These are phyloP conservation scores for Mortierella sp. DNA, from an alignment of 371 early-diverging fungal genomes.

Conservation along the genomic window DNA sequence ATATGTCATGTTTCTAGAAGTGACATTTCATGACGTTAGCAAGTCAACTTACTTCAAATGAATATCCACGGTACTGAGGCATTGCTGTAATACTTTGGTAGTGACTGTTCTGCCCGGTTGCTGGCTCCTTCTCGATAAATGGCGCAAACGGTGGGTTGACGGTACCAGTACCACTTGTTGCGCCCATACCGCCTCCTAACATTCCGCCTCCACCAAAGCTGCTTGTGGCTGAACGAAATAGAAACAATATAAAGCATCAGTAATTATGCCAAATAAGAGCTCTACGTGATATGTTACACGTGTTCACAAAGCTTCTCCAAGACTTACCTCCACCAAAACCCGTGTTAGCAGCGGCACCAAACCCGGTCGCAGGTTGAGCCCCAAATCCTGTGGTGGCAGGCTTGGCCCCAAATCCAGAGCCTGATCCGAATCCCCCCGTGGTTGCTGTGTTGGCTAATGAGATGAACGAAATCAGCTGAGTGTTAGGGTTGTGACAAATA, in stretches of 20 bases:
- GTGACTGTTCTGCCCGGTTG: constrained; percentile 68
- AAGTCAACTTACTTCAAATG: constrained; percentile 72
- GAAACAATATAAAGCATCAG: constrained; percentile 37
- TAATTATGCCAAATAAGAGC: background rate
- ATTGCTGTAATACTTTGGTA: constrained; percentile 91
- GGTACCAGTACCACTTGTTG: constrained; percentile 70
- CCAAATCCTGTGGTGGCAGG: constrained; percentile 58
- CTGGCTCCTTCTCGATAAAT: constrained; percentile 74
- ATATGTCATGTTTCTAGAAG: background rate
- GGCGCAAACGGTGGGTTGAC: constrained; percentile 80
- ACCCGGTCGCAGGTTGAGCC: constrained; percentile 45
- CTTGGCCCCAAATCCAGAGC: constrained; percentile 60
- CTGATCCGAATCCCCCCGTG: constrained; percentile 62
- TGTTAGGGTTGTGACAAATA: background rate
- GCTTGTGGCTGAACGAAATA: constrained; percentile 37
- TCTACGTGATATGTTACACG: background rate
- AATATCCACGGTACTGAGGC: constrained; percentile 88
- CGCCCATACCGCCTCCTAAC: constrained; percentile 61
- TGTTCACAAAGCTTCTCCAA: background rate
- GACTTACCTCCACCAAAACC: constrained; percentile 58
- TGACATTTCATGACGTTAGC: too few species aligned
- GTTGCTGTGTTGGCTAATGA: constrained; percentile 42
- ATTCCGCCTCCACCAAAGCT: constrained; percentile 69
- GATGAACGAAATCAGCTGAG: background rate
- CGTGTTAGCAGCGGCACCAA: constrained; percentile 56